Base-by-base conservation (phyloP, 176 grass and related monocot genomes). In the Ensete glaucum region DNA sequence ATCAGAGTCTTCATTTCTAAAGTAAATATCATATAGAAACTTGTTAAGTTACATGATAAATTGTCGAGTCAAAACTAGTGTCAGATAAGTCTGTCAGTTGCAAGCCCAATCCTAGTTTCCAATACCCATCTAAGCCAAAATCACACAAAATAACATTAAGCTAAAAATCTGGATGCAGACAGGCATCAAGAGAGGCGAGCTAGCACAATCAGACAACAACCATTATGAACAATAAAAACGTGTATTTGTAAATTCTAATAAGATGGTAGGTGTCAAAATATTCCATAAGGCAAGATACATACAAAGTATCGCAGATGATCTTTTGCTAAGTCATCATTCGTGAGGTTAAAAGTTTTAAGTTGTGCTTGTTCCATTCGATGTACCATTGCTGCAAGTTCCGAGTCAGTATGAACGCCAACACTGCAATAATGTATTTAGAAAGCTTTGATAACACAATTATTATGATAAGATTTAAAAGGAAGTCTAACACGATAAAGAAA, bases 281-380 rank as follows among this genome's bases (percentile, higher is more conserved):
- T 17, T 63, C 73, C 49, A 54, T 60, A 57, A 80, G 67, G 53
- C 13, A 51, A 85, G 21, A 9, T 84, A 85, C 90, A 76, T 91
- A 99, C 95, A 77, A 99, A 94, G 82, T 99, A 99, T 83, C 90
- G 87, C 66, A 99, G 88, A 53, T 99, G 95, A 22, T 90, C 90
- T 50, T 99, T 99, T 16, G 82, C 95, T 50, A 99, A 78, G 67
- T 99, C 90, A 77, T 91, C 87, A 25, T 89, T 76, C 78, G 86
- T 99, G 81, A 99, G 95, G 76, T 94, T 85, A 77, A 89, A 82
- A 62, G 95, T 99, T 77, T 85, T 73, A 13, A 99, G 81, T 52
- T 94, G 74, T 9, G 82, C 81, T 52, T 80, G 79, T 87, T 91
- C 75, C 88, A 99, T 89, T 25, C 82, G 83, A 63, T 81, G 67